Evolutionary conservation across 1,284 basidiomycete species (phyloP), one percentile per base, ranked within the genome.

Genomic region (Microbotryomycetes sp.): DNA sequence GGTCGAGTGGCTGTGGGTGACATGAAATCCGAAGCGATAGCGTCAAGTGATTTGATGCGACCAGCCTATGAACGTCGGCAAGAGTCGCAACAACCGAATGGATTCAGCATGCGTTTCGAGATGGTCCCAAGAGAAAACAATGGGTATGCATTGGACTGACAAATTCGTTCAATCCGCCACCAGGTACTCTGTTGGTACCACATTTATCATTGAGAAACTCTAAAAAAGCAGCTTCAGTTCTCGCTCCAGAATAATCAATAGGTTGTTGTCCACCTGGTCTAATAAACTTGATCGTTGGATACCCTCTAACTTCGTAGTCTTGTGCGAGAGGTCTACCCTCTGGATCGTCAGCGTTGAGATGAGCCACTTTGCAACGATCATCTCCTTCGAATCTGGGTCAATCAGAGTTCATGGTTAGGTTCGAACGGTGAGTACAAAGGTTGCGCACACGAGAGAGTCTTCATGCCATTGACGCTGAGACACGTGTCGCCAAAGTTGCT

Each of bases 341-440:
- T 64, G 84, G 81, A 56, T 87, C 86, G 74, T 97, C 92, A 29
- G 88, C 92, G 76, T 98, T 86, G 69, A 97, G 80, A 75, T 94
- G 90, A 29, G 91, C 92, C 58, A 97, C 83, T 60, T 94, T 77
- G 73, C 89, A 91, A 84, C 89, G 67, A 28, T 14, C 3, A 15
- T 12, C n/a, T 22, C n/a, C 32, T 14, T 30, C 5, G 4, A 30
- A 14, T 26, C 29, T 4, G 50, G 42, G 15, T 23, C 16, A 50
- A 12, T 50, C 49, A 23, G 22, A 7, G 6, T 49, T 22, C 50
- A 4, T 28, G 4, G 22, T 16, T 4, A 29, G 12, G 47, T 28
- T 29, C 46, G 36, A 60, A 47, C 7, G 29, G 5, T 29, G 15
- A 31, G 28, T 31, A 45, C 28, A 56, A 50, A 58, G 30, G 22